A percentile compares a stretch with the other conserved stretches of the same genome.
phyloP scores from a whole-genome alignment of 139 green algal species.

The Tetradesmus obliquus region DNA sequence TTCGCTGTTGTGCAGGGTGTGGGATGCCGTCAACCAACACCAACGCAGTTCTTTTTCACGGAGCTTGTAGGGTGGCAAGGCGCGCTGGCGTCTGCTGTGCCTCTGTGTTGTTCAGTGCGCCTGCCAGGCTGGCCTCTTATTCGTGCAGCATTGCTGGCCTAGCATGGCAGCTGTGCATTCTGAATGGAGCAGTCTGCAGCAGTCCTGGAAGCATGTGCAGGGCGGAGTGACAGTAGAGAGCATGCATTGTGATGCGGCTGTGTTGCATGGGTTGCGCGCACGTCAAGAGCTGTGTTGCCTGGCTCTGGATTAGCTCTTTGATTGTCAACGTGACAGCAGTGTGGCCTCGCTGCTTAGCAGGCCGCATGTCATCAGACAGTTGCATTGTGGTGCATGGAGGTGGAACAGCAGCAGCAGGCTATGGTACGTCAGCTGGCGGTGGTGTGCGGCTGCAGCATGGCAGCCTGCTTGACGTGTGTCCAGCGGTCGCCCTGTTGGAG shows the following conservation, averaged over 20 bases:
- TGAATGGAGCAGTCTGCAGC: neutral
- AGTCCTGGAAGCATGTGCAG: neutral
- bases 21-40: neutral
- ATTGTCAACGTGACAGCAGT: neutral
- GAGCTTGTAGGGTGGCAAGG: neutral
- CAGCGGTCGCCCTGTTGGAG: neutral
- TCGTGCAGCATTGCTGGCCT: neutral
- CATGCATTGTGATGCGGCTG: neutral
- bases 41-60: neutral
- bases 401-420: neutral
- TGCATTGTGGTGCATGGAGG: neutral
- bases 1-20: neutral
- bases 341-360: neutral
- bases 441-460: neutral
- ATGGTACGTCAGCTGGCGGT: neutral
- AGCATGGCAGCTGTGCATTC: neutral
- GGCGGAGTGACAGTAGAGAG: neutral
- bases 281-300: neutral
- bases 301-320: neutral
- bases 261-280: neutral
- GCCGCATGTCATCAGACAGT: neutral
- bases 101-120: neutral
- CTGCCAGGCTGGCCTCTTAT: neutral
- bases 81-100: neutral
- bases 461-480: neutral